Evolutionary conservation across 495 filamentous ascomycete genomes (phyloP).

Genomic region (Xylaria flabelliformis): DNA sequence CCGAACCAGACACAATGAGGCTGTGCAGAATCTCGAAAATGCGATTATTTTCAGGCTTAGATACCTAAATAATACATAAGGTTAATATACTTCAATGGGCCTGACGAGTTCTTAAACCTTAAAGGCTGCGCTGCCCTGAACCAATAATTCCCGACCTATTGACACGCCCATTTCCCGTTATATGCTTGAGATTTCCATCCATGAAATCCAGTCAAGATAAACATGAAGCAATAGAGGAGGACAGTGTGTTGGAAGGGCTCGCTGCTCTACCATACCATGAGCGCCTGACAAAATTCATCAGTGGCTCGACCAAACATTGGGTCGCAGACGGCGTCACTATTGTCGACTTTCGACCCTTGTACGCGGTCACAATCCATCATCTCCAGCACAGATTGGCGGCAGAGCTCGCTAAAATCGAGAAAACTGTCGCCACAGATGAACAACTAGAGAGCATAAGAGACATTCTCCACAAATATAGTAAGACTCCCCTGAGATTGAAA

Average conservation of each 20-base stretch:
- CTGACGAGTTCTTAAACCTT: not conserved
- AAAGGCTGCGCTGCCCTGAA: not conserved
- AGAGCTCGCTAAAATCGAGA: not conserved
- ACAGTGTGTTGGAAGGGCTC: not conserved
- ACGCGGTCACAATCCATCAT: constrained; percentile 1
- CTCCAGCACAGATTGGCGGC: not conserved
- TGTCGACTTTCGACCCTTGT: constrained; percentile 1
- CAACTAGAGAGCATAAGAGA: constrained; percentile 1
- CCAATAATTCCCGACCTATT: not conserved
- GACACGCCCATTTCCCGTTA: not conserved
- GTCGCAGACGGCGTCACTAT: not conserved
- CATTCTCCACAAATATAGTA: not conserved
- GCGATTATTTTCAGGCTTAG: not conserved
- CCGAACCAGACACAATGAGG: not conserved
- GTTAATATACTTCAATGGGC: not conserved
- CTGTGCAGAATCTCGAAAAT: not conserved
- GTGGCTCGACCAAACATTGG: constrained; percentile 1
- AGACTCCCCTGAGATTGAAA: not conserved
- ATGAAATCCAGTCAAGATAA: not conserved
- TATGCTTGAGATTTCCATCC: not conserved
- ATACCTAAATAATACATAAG: not conserved
- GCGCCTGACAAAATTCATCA: not conserved
- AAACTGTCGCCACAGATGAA: not conserved
- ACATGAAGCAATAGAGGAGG: not conserved
- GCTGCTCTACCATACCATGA: not conserved